These are phyloP conservation scores for Aspergillus fumigatus DNA, from an alignment of 2,329 filamentous ascomycete genomes.

Conservation along the genomic window DNA sequence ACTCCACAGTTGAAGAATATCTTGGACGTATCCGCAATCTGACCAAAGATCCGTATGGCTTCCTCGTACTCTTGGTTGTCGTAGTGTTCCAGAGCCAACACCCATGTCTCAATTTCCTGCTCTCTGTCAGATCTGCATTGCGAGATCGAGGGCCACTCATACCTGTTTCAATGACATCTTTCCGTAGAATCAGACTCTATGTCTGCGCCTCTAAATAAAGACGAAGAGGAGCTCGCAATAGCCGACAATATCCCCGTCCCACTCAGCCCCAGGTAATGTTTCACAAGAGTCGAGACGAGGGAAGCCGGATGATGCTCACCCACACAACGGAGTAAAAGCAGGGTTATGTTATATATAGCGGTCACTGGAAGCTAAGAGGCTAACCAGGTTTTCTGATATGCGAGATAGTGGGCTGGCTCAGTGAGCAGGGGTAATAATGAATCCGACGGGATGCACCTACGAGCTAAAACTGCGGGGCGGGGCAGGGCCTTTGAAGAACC, in stretches of 20 bases:
- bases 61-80: slow-evolving; percentile 98
- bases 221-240: not conserved
- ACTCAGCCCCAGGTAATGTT: not conserved
- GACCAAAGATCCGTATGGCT: slow-evolving; percentile 74
- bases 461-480: not conserved
- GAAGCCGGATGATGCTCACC: not conserved
- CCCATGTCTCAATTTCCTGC: slow-evolving; percentile 99
- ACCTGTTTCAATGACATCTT: slow-evolving; percentile 60
- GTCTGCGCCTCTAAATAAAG: not conserved
- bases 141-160: slow-evolving; percentile 13
- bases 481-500: not conserved
- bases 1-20: slow-evolving; percentile 98
- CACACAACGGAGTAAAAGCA: not conserved
- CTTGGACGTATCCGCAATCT: slow-evolving; percentile 91
- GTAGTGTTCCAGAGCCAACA: slow-evolving; percentile 82
- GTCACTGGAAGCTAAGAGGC: not conserved
- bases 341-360: not conserved
- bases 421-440: not conserved
- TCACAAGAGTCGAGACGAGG: not conserved
- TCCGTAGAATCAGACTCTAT: not conserved
- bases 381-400: not conserved
- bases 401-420: not conserved
- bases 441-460: not conserved
- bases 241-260: not conserved
- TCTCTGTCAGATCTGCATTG: not conserved